Evolutionary conservation across 2,329 filamentous ascomycete species (phyloP).

Genomic region (Sclerotinia nivalis): DNA sequence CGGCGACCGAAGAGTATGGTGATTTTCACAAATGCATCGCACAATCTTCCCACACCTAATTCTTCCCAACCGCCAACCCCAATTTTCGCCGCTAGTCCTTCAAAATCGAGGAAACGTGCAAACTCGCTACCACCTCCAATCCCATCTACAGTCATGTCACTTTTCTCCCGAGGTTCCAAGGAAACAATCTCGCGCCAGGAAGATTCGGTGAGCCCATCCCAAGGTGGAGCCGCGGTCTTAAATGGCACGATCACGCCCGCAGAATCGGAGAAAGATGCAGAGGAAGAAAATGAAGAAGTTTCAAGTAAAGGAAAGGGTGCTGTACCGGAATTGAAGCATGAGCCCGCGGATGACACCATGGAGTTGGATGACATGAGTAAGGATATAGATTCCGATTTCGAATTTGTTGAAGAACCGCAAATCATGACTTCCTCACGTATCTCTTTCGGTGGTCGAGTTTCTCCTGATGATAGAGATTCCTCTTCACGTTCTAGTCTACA

Average conservation of each 20-base stretch:
- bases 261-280: slow-evolving; percentile 18
- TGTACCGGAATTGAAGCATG: slow-evolving; percentile 28
- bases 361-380: slow-evolving; percentile 31
- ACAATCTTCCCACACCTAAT: slow-evolving; percentile 35
- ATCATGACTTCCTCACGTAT: slow-evolving; percentile 43
- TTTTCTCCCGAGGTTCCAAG: slow-evolving; percentile 27
- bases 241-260: slow-evolving; percentile 21
- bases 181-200: slow-evolving; percentile 3
- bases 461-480: slow-evolving; percentile 34
- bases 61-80: slow-evolving; percentile 33
- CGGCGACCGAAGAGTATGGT: slow-evolving; percentile 47
- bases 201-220: neutral
- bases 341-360: slow-evolving; percentile 29
- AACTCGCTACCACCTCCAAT: slow-evolving; percentile 37
- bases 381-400: slow-evolving; percentile 34
- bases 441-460: slow-evolving; percentile 37
- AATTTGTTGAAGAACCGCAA: slow-evolving; percentile 37
- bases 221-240: slow-evolving; percentile 12
- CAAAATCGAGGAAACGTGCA: slow-evolving; percentile 36
- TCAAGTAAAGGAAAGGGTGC: slow-evolving; percentile 16
- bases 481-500: slow-evolving; percentile 32
- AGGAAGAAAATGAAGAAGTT: slow-evolving; percentile 15
- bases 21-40: slow-evolving; percentile 41
- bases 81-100: slow-evolving; percentile 16
- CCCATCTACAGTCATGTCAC: slow-evolving; percentile 29